A percentile compares a stretch with the other conserved stretches of the same genome.
phyloP scores from a whole-genome alignment of 2,329 filamentous ascomycete species.

The Neopestalotiopsis rosae region DNA sequence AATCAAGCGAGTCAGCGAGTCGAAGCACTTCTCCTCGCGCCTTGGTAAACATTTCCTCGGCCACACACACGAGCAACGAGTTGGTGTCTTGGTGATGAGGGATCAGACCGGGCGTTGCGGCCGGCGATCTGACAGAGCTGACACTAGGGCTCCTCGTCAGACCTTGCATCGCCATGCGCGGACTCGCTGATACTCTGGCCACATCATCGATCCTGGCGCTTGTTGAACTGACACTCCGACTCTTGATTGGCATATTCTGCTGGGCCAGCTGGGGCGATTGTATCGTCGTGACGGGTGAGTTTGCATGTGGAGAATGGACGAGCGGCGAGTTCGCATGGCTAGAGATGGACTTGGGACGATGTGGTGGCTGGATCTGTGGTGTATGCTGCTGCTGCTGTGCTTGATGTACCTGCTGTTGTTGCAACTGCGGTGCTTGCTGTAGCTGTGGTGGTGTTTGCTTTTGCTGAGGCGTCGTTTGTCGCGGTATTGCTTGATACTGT shows the following conservation, averaged over 20 bases:
- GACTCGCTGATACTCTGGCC: conserved; percentile 36
- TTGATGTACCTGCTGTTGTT: conserved; percentile 22
- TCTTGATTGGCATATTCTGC: conserved; percentile 28
- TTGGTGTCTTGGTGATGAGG: conserved; percentile 54
- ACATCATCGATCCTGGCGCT: conserved; percentile 32
- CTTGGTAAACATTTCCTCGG: conserved; percentile 75
- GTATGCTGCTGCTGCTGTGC: not conserved
- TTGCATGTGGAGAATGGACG: conserved; percentile 11
- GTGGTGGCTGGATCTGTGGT: not conserved
- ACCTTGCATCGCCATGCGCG: conserved; percentile 32
- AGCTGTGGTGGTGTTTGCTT: conserved; percentile 18
- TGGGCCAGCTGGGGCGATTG: conserved; percentile 33
- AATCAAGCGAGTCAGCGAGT: conserved; percentile 55
- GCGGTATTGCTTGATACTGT: conserved; percentile 51
- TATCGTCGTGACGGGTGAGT: conserved; percentile 28
- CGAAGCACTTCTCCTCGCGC: conserved; percentile 62
- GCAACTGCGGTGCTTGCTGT: conserved; percentile 25
- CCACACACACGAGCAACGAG: conserved; percentile 70
- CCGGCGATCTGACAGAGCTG: conserved; percentile 37
- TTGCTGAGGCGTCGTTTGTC: conserved; percentile 32
- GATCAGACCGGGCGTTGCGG: conserved; percentile 42
- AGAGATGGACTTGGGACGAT: conserved; percentile 9
- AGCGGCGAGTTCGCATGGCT: conserved; percentile 16
- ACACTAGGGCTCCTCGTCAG: conserved; percentile 38
- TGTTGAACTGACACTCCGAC: conserved; percentile 27